Conservation (phyloP, 495 filamentous ascomycete genomes). For the Stereocaulon alpinum region DNA sequence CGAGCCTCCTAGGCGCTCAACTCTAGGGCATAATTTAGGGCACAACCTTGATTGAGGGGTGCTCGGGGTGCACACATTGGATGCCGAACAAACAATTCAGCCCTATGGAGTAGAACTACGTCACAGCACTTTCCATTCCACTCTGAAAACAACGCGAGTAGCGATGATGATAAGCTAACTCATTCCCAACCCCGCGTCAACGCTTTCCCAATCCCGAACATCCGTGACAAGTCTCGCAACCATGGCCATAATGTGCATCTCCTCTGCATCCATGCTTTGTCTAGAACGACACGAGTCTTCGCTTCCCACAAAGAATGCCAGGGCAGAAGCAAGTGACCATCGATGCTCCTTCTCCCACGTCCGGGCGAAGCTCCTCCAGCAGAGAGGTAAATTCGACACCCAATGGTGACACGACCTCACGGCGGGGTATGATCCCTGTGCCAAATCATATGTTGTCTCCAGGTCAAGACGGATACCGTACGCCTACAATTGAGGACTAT, state of each 20-base stretch:
- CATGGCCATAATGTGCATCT: neutral
- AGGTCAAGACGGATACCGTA: slow-evolving; percentile 40
- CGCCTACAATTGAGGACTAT: slow-evolving; percentile 41
- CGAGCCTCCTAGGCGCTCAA: too few relatives aligned
- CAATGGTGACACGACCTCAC: neutral
- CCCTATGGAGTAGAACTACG: too few relatives aligned
- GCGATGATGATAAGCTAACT: too few relatives aligned
- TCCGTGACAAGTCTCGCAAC: neutral
- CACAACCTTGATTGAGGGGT: too few relatives aligned
- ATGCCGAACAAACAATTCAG: too few relatives aligned
- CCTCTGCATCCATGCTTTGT: neutral
- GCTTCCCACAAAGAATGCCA: neutral
- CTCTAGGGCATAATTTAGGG: too few relatives aligned
- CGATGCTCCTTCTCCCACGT: neutral
- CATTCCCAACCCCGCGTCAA: too few relatives aligned
- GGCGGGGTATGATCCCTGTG: slow-evolving; percentile 13
- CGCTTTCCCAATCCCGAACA: too few relatives aligned
- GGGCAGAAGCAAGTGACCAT: slow-evolving; percentile 16
- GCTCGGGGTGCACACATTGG: too few relatives aligned
- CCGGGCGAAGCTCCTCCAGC: neutral
- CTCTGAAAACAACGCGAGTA: too few relatives aligned
- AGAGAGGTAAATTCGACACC: neutral
- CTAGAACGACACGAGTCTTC: neutral
- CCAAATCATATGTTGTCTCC: slow-evolving; percentile 34
- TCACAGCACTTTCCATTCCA: too few relatives aligned